These are phyloP conservation scores for Spirogloea muscicola DNA, from an alignment of 139 green algal species.

Conservation along the genomic window DNA sequence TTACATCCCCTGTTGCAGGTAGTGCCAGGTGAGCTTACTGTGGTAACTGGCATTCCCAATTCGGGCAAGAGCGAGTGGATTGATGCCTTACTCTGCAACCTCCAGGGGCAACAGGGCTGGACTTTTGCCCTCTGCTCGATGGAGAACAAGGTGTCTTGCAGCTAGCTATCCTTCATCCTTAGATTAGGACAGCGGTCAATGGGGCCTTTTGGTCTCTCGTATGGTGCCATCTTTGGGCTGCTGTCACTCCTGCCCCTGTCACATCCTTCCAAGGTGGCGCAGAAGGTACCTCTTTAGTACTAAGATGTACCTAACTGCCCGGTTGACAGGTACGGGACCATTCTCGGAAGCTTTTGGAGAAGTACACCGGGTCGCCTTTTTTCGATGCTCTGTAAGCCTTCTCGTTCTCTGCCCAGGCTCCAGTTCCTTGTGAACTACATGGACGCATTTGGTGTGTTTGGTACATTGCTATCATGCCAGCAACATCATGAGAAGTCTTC, in stretches of 20 bases:
- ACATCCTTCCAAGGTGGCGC: not conserved
- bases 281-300: not conserved
- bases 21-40: constrained; percentile 86
- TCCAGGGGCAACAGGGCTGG: constrained; percentile 76
- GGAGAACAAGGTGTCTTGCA: constrained; percentile 51
- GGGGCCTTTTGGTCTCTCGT: not conserved
- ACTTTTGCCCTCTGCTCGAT: constrained; percentile 77
- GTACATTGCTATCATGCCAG: not conserved
- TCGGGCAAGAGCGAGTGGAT: constrained; percentile 95
- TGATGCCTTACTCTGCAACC: constrained; percentile 87
- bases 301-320: not conserved
- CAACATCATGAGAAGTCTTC: too few species aligned
- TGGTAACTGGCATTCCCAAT: constrained; percentile 94
- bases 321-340: constrained; percentile 63
- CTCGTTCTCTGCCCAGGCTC: not conserved
- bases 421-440: not conserved
- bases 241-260: not conserved
- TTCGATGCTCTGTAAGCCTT: constrained; percentile 37
- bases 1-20: constrained; percentile 48
- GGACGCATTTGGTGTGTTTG: not conserved
- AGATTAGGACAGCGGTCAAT: not conserved
- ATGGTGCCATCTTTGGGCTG: too few species aligned
- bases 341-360: constrained; percentile 82
- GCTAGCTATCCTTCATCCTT: not conserved
- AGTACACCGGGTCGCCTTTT: constrained; percentile 63